Evolutionary conservation across 257 asterid genomes (phyloP), one percentile per base, ranked within the genome.

Genomic region (Capsicum pubescens): DNA sequence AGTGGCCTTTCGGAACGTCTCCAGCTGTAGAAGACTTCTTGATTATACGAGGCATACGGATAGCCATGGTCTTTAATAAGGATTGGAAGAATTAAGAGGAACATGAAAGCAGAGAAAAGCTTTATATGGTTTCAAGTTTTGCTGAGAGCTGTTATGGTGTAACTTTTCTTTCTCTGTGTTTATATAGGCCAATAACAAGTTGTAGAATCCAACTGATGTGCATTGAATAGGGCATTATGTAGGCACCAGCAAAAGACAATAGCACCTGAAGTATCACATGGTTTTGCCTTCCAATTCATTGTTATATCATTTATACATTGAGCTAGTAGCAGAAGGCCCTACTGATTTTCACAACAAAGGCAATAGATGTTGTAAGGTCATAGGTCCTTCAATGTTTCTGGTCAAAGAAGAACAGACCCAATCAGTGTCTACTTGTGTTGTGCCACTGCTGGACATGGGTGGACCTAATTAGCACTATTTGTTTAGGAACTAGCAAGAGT

Each of bases 241-340:
- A 79, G 69, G 36, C 17, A 60, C 79, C 14, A 19, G 57, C 52
- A 6, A 48, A 48, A 48, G 52, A 48, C 52, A 48, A 48, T 48
- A 48, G 52, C 52, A 7, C 9, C 52, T 6, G 52, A 48, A 48
- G 54, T 36, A 36, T 48, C 54, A 48, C 54, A 48, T 48, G 54
- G 54, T 9, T 69, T 69, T 69, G 78, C 78, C 55, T 42, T 69
- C 55, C 55, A 69, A 68, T 21, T 68, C 52, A 68, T 15, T 67
- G 48, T 8, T 11, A 67, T 67, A 67, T 19, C 17, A 35, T 66
- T 66, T 35, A 13, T 66, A 66, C 72, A 66, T 66, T 36, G n/a
- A 15, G 60, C 60, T 67, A 36, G 76, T 0, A 14, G 76, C 50
- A 67, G 44, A 36, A 67, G 76, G 0, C 76, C 26, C 76, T 21